Evolutionary conservation across 179 eudicot genomes (phyloP).

Genomic region (Carnegiea gigantea): DNA sequence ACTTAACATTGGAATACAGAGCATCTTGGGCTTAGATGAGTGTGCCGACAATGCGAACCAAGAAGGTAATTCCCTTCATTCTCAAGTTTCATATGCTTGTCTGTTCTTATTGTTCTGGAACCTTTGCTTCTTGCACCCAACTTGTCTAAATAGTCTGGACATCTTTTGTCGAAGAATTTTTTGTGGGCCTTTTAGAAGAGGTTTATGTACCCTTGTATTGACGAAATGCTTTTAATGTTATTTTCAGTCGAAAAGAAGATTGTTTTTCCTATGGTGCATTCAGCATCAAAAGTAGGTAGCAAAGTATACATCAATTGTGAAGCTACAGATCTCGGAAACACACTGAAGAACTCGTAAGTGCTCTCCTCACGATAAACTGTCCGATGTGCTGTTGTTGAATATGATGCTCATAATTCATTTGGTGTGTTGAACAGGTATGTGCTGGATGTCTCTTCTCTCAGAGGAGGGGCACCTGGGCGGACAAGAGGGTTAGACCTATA

Average conservation of each 20-base stretch:
- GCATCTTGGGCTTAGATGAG: constrained; percentile 55
- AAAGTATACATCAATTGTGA: constrained; percentile 50
- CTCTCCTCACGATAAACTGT: not conserved
- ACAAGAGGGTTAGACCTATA: constrained; percentile 68
- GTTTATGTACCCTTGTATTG: not conserved
- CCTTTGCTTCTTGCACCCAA: too few relatives aligned
- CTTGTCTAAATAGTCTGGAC: too few relatives aligned
- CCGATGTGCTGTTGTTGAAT: not conserved
- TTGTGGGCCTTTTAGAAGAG: too few relatives aligned
- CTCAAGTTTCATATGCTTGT: constrained; percentile 3
- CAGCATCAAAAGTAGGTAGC: constrained; percentile 50
- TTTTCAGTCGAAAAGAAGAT: constrained; percentile 40
- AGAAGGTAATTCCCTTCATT: constrained; percentile 32
- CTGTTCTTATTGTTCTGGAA: not conserved
- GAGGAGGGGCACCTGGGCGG: constrained; percentile 90
- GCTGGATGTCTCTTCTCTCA: constrained; percentile 62
- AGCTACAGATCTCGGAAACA: constrained; percentile 32
- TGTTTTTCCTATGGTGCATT: constrained; percentile 48
- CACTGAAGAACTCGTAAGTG: constrained; percentile 49
- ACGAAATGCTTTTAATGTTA: constrained; percentile 1
- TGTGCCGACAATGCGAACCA: constrained; percentile 28
- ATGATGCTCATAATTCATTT: constrained; percentile 2
- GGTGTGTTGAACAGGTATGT: constrained; percentile 42
- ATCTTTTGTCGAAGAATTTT: too few relatives aligned
- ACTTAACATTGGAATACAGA: constrained; percentile 36